Evolutionary conservation across 2,329 filamentous ascomycete species (phyloP).

Genomic region (Chaetomiaceae sp.): DNA sequence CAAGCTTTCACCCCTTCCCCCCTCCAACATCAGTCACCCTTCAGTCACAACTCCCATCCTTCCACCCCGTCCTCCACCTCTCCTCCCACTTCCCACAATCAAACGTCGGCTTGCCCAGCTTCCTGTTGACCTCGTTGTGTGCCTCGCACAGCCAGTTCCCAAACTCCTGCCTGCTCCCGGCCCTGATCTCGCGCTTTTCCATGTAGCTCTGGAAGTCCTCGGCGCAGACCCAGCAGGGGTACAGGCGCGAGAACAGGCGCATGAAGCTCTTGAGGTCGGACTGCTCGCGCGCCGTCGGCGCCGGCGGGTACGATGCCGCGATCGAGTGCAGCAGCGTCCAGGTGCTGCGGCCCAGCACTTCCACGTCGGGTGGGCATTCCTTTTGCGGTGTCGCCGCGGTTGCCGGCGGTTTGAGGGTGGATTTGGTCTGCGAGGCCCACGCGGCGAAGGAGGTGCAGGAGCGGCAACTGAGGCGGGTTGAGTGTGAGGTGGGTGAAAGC

Average conservation of each 20-base stretch:
- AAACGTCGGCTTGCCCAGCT: conserved; percentile 85
- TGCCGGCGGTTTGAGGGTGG: conserved; percentile 34
- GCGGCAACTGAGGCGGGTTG: conserved; percentile 50
- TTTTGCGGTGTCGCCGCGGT: conserved; percentile 31
- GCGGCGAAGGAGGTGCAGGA: conserved; percentile 63
- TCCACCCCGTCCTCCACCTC: conserved; percentile 88
- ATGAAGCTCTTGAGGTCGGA: conserved; percentile 73
- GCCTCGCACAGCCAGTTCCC: conserved; percentile 78
- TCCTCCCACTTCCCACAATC: conserved; percentile 90
- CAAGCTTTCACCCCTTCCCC: too few relatives aligned
- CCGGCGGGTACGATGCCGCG: conserved; percentile 74
- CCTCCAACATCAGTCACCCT: neutral
- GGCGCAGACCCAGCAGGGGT: conserved; percentile 94
- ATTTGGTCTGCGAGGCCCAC: conserved; percentile 50
- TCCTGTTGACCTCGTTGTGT: conserved; percentile 81
- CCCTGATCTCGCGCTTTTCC: conserved; percentile 58
- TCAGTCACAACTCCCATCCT: conserved; percentile 57
- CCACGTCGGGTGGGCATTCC: conserved; percentile 88
- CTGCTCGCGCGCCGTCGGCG: conserved; percentile 63
- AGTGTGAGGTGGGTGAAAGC: neutral
- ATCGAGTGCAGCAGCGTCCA: conserved; percentile 95
- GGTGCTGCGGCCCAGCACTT: conserved; percentile 74
- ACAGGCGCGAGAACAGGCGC: conserved; percentile 72
- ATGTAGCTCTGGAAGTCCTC: conserved; percentile 86
- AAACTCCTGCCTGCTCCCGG: conserved; percentile 60